These are phyloP conservation scores for Hibiscus tridactylites DNA, from an alignment of 345 rosid genomes.

Conservation along the genomic window DNA sequence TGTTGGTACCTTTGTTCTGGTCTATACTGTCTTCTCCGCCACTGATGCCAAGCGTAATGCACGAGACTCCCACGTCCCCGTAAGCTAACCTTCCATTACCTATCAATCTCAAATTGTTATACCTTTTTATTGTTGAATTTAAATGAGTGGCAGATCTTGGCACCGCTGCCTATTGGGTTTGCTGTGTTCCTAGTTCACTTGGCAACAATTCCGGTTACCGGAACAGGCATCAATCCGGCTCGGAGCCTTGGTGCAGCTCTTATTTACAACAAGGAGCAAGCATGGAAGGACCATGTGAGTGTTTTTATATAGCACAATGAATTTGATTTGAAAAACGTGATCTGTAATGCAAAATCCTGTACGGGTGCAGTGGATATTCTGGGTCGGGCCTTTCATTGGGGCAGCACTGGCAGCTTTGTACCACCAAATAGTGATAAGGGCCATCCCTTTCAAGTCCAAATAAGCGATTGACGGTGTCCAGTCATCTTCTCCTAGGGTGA, in stretches of 20 bases:
- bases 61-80: constrained; percentile 44
- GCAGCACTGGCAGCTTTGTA: constrained; percentile 37
- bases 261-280: constrained; percentile 34
- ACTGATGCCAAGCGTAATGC: constrained; percentile 42
- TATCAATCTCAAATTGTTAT: not conserved
- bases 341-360: not conserved
- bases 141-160: constrained; percentile 30
- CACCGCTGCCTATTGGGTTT: constrained; percentile 46
- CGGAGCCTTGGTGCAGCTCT: constrained; percentile 47
- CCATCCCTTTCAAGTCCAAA: constrained; percentile 28
- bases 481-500: not conserved
- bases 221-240: constrained; percentile 47
- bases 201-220: constrained; percentile 45
- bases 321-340: not conserved
- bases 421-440: constrained; percentile 36
- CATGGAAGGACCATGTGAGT: constrained; percentile 42
- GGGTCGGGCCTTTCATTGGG: constrained; percentile 38
- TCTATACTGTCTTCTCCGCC: constrained; percentile 46
- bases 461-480: constrained; percentile 1
- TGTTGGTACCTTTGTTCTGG: constrained; percentile 36
- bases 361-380: constrained; percentile 34
- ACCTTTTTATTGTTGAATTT: not conserved
- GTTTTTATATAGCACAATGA: not conserved
- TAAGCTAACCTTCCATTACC: constrained; percentile 13
- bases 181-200: constrained; percentile 47